Percentiles rank a stretch among this genome's conserved stretches.
Evolutionary conservation across 2,329 filamentous ascomycete species (phyloP).

Genomic region (Fusarium brevicatenulatum): DNA sequence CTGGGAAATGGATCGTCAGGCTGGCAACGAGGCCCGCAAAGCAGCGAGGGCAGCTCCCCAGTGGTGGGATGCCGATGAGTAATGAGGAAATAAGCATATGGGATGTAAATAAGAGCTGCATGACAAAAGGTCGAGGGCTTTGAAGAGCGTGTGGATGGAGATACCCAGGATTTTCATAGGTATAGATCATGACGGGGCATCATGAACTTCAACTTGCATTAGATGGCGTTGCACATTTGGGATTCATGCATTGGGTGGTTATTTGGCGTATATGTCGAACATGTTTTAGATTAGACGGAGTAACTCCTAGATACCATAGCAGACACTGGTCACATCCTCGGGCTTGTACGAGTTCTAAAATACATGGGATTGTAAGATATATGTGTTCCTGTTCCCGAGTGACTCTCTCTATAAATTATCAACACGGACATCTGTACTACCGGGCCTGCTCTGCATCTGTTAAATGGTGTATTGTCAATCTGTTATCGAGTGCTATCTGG

Average conservation of each 20-base stretch:
- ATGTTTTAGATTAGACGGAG: neutral
- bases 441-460: accelerated
- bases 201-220: constrained; percentile 22
- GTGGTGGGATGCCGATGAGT: constrained; percentile 47
- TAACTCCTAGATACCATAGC: neutral
- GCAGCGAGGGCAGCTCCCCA: constrained; percentile 31
- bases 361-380: neutral
- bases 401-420: neutral
- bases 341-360: neutral
- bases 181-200: constrained; percentile 10
- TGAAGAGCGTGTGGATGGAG: neutral
- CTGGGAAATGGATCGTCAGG: constrained; percentile 41
- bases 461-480: neutral
- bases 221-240: constrained; percentile 25
- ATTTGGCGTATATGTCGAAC: neutral
- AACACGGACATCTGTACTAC: accelerated
- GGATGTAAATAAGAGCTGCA: neutral
- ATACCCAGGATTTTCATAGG: constrained; percentile 33
- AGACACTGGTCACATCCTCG: accelerated
- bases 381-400: accelerated
- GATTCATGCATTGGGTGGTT: constrained; percentile 7
- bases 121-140: neutral
- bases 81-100: neutral
- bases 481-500: neutral
- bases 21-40: neutral